Base-by-base conservation (phyloP, 164 flowering plant species). In the Vitis labrusca region DNA sequence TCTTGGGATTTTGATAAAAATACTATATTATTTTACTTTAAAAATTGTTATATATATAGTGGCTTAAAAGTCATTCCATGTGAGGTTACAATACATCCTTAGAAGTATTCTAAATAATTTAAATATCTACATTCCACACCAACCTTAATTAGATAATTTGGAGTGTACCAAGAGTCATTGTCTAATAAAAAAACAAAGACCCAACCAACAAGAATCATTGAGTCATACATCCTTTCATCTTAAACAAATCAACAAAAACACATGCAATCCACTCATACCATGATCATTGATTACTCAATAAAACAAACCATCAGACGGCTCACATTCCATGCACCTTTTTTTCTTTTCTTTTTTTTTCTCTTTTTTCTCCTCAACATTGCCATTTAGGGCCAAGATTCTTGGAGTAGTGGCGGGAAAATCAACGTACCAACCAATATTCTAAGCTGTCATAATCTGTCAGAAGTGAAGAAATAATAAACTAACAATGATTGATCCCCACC, bases 401-500 rank as follows among this genome's bases (percentile, higher is more conserved):
- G 76, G 79, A 73, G 54, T 64, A 37, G 23, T 68, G 78, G 76
- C 70, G 78, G 56, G 76, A 77, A 76, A 74, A 69, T 71, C 84
- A 64, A 76, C 66, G 80, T 68, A 11, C 75, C 70, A 75, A 75
- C 81, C 73, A 70, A 76, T 68, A 80, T 80, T 77, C 78, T 66
- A 61, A 55, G 68, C 62, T 61, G 71, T 57, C 71, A 56, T 70
- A 59, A 53, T 65, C 62, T 72, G 64, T 58, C 73, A 70, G 68
- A 64, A 44, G 9, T 30, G 10, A 11, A 9, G 54, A 63, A 66
- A 66, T 52, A 71, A 76, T 74, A 72, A 82, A 71, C 78, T 54
- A 68, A 68, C 78, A 80, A 82, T 82, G 62, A 82, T 82, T 77
- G 83, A 75, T 54, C 75, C 71, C 74, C 73, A 66, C 71, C 37